Base-by-base conservation (phyloP, 148 eudicot species). In the Talinum fruticosum region DNA sequence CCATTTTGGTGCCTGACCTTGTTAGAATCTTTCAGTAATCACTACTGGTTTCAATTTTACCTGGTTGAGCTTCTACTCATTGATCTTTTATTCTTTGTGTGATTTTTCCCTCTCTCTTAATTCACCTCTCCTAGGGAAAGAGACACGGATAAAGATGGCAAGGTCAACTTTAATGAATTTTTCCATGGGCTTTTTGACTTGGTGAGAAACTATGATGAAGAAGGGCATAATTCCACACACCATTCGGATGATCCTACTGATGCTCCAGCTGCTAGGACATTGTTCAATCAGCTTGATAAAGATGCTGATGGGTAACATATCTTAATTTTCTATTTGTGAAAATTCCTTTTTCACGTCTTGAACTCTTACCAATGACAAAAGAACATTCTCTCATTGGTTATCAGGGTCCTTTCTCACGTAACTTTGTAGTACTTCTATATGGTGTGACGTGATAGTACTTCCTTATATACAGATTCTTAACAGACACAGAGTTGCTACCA, bases 91-190 rank as follows among this genome's bases (percentile, higher is more conserved):
- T 65, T 35, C 1, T 30, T 28, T 59, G 68, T 29, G 65, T 66
- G 54, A 67, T 65, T 53, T 72, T 5, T 37, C 28, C 64, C 6
- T 68, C n/a, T 3, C 29, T 74, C 32, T 71, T 37, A 30, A n/a
- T 54, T 37, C 45, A 24, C 70, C 41, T 38, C 30, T 72, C 77
- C 62, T 79, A 96, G 99, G 87, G 99, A 96, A 86, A 90, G 99
- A 82, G 99, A 96, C 86, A 81, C 91, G 7, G 97, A 96, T 81
- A 93, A 86, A 90, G 99, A 96, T 87, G 93, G 99, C 79, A 91
- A 89, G 83, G 81, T 96, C 75, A 90, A 82, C 83, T 96, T 93
- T 80, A 87, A 89, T 74, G 99, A 96, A 85, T 96, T 91, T 83
- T 96, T 91, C 74, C 97, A 93, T 70, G 99, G 99, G 59, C 89